Evolutionary conservation across 2,329 filamentous ascomycete genomes (phyloP).

Genomic region (Tolypocladium nubicola): DNA sequence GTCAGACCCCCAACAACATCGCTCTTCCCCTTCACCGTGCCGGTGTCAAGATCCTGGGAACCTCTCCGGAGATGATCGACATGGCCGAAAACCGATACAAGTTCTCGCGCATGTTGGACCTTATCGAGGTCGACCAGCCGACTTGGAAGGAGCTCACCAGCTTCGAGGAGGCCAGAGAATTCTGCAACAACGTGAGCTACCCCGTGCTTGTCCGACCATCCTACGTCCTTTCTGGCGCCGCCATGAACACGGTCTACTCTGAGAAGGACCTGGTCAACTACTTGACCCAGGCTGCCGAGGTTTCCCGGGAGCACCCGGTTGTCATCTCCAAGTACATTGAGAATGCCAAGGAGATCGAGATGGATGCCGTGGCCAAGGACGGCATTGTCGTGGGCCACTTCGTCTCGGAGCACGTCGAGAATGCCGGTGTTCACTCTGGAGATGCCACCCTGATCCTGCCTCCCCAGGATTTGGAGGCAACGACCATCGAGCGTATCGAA

Average conservation of each 20-base stretch:
- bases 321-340: slow-evolving; percentile 99
- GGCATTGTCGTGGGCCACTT: slow-evolving; percentile 90
- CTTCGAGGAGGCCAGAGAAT: slow-evolving; percentile 77
- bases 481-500: slow-evolving; percentile 84
- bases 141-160: slow-evolving; percentile 97
- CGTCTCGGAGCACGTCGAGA: slow-evolving; percentile 97
- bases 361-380: slow-evolving; percentile 92
- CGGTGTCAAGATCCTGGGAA: slow-evolving; percentile 87
- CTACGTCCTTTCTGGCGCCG: slow-evolving; percentile 91
- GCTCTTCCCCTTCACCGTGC: slow-evolving; percentile 78
- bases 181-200: slow-evolving; percentile 83
- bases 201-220: slow-evolving; percentile 92
- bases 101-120: slow-evolving; percentile 95
- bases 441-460: slow-evolving; percentile 93
- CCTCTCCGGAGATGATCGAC: slow-evolving; percentile 98
- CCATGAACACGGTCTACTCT: slow-evolving; percentile 99
- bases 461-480: slow-evolving; percentile 81
- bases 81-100: slow-evolving; percentile 96
- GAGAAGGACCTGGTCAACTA: slow-evolving; percentile 85
- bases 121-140: slow-evolving; percentile 89
- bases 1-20: slow-evolving; percentile 97
- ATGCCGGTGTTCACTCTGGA: slow-evolving; percentile 95
- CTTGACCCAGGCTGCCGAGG: slow-evolving; percentile 80
- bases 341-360: slow-evolving; percentile 98
- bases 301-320: slow-evolving; percentile 90